phyloP scores from a whole-genome alignment of 805 yeast genomes.

The Wickerhamiella azyma region DNA sequence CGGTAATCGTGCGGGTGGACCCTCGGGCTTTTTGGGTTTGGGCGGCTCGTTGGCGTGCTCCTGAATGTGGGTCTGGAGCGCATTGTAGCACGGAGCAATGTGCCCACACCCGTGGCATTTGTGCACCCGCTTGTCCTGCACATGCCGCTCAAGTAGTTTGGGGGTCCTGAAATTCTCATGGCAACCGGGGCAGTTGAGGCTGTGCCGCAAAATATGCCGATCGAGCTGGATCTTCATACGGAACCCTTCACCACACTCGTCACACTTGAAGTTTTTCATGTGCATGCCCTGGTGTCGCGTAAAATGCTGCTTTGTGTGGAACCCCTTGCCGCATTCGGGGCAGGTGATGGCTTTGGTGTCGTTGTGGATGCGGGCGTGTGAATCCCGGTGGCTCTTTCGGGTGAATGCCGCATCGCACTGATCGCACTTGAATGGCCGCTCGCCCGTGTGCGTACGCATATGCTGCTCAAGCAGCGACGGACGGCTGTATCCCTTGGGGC shows the following conservation, averaged over 20 bases:
- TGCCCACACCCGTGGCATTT: conserved; percentile 13
- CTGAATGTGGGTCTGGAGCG: not conserved
- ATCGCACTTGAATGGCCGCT: conserved; percentile 60
- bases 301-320: conserved; percentile 66
- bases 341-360: conserved; percentile 61
- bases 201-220: conserved; percentile 45
- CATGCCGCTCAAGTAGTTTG: conserved; percentile 8
- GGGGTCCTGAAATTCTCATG: conserved; percentile 36
- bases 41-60: not conserved
- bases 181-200: conserved; percentile 32
- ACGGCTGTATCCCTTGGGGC: conserved; percentile 62
- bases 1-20: not conserved
- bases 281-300: conserved; percentile 76
- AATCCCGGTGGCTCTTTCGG: conserved; percentile 65
- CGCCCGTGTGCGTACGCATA: conserved; percentile 59
- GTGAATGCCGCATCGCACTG: conserved; percentile 53
- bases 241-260: conserved; percentile 53
- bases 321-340: conserved; percentile 65
- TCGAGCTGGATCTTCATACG: conserved; percentile 62
- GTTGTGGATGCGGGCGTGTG: conserved; percentile 57
- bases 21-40: conserved; percentile 1
- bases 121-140: conserved; percentile 16
- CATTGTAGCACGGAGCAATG: conserved; percentile 44
- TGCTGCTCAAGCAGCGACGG: conserved; percentile 82
- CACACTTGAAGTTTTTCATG: conserved; percentile 48